Evolutionary conservation across 257 asterid species (phyloP).

Genomic region (Solanum infundibuliforme): DNA sequence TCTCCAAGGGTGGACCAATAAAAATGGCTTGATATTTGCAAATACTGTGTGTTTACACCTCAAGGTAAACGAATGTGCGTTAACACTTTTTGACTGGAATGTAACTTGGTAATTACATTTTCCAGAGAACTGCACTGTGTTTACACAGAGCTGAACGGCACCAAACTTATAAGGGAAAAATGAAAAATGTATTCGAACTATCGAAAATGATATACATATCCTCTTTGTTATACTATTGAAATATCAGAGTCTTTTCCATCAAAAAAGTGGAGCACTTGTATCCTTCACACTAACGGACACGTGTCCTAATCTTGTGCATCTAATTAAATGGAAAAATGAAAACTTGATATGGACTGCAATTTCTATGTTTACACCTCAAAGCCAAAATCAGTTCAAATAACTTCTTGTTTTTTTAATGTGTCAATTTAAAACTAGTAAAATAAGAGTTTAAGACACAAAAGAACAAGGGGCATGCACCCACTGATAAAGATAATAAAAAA

Average conservation of each 20-base stretch:
- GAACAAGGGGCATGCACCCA: slow-evolving; percentile 5
- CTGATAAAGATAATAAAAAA: neutral
- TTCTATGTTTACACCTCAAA: neutral
- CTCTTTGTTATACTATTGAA: too few relatives aligned
- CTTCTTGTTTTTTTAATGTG: neutral
- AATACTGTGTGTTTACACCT: neutral
- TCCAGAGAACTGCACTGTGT: neutral
- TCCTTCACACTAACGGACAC: neutral
- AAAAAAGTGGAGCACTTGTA: too few relatives aligned
- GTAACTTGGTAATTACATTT: neutral
- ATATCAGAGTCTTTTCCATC: rapidly evolving
- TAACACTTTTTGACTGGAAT: neutral
- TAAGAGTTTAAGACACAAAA: neutral
- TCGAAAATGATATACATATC: too few relatives aligned
- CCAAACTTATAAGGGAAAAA: neutral
- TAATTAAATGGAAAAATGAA: neutral
- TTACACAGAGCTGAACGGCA: neutral
- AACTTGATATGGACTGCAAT: neutral
- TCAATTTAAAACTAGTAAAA: neutral
- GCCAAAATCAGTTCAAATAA: neutral
- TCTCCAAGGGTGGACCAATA: slow-evolving; percentile 10
- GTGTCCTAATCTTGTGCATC: too few relatives aligned
- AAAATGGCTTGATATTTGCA: neutral
- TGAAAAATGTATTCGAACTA: too few relatives aligned
- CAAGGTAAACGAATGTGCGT: neutral